These are phyloP conservation scores for Eragrostis curvula DNA, from an alignment of 176 grass and related monocot genomes.

Conservation along the genomic window DNA sequence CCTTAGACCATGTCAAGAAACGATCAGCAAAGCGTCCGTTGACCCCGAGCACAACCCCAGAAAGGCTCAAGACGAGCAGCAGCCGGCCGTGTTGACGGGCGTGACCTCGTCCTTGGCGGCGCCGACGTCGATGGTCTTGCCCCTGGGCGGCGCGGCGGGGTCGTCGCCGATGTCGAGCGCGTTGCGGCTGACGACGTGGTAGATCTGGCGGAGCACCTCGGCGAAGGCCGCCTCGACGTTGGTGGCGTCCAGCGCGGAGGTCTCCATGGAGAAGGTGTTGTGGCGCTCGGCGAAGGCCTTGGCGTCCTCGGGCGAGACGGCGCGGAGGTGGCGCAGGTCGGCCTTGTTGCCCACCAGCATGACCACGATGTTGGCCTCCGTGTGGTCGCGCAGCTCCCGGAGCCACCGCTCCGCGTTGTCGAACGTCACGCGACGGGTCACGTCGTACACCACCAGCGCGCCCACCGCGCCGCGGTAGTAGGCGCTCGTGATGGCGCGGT, in stretches of 20 bases:
- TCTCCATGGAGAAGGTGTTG: constrained; percentile 69
- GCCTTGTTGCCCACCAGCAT: constrained; percentile 81
- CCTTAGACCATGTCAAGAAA: constrained; percentile 18
- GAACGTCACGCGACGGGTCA: constrained; percentile 61
- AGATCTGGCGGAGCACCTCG: constrained; percentile 74
- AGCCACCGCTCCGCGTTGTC: constrained; percentile 76
- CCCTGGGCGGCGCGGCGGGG: constrained; percentile 59
- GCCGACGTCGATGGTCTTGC: constrained; percentile 58
- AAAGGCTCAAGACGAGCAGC: constrained; percentile 51
- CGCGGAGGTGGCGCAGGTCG: constrained; percentile 71
- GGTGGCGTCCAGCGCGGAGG: constrained; percentile 67
- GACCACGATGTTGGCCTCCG: not conserved
- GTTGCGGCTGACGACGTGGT: constrained; percentile 58
- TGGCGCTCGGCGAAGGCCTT: constrained; percentile 58
- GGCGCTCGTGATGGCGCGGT: constrained; percentile 73
- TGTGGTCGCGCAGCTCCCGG: constrained; percentile 68
- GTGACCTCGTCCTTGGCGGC: constrained; percentile 61
- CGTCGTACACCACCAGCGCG: constrained; percentile 74
- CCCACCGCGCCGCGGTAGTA: constrained; percentile 75
- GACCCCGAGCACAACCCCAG: too few relatives aligned
- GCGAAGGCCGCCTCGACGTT: constrained; percentile 73
- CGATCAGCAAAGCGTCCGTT: not conserved
- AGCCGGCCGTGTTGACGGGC: constrained; percentile 48
- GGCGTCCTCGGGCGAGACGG: constrained; percentile 59
- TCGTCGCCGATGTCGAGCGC: constrained; percentile 66